Percentiles rank a stretch among this genome's conserved stretches.
These are phyloP conservation scores for Excoecaria cochinchinensis DNA, from an alignment of 345 rosid species.

Conservation along the genomic window DNA sequence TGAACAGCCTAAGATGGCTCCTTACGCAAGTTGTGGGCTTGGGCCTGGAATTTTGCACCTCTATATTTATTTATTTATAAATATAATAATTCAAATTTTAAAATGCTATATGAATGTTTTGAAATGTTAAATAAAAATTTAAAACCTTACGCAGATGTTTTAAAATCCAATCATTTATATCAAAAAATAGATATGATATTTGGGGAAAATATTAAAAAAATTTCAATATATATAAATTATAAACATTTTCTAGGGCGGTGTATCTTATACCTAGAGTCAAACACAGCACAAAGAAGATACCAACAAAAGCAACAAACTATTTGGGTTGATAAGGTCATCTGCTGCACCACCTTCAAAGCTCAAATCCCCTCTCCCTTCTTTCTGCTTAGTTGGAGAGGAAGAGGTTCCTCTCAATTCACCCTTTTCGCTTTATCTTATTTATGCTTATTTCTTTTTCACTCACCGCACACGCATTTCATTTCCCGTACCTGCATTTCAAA, in stretches of 20 bases:
- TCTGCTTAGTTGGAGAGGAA: background rate
- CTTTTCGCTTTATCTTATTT: background rate
- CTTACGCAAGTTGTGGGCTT: too few relatives aligned
- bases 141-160: too few relatives aligned
- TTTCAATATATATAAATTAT: too few relatives aligned
- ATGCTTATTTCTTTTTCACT: background rate
- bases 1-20: background rate
- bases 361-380: background rate
- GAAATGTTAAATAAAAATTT: too few relatives aligned
- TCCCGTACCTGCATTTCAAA: slow-evolving; percentile 2
- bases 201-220: too few relatives aligned
- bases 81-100: too few relatives aligned
- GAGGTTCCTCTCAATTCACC: background rate
- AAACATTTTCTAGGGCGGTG: background rate
- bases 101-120: too few relatives aligned
- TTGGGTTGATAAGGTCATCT: slow-evolving; percentile 17
- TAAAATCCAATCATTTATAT: too few relatives aligned
- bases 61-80: too few relatives aligned
- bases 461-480: background rate
- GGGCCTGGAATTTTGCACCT: too few relatives aligned
- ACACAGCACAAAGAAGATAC: background rate
- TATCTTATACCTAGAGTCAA: background rate
- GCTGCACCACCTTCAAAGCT: background rate
- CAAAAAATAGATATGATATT: too few relatives aligned
- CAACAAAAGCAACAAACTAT: background rate